Conservation (phyloP, 495 filamentous ascomycete genomes). For the Penicillium robsamsonii region DNA sequence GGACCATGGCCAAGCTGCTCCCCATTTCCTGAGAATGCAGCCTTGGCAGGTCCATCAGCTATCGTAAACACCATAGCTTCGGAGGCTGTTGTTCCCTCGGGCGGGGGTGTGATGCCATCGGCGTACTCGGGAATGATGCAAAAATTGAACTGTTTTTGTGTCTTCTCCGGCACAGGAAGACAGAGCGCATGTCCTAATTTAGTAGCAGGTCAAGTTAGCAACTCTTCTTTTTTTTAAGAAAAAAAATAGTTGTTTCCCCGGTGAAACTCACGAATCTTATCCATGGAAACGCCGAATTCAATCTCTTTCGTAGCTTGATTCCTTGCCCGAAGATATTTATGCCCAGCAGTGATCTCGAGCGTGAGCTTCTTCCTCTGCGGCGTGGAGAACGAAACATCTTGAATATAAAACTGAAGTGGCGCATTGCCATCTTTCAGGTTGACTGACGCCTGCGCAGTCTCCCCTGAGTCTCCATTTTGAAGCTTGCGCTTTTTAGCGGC, state of each 20-base stretch:
- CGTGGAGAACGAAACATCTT: constrained; percentile 71
- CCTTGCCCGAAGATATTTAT: constrained; percentile 63
- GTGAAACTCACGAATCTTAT: constrained; percentile 65
- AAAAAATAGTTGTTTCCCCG: background rate
- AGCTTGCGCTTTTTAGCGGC: constrained; percentile 57
- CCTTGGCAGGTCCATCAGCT: constrained; percentile 66
- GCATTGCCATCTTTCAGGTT: constrained; percentile 40
- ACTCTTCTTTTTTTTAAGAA: constrained; percentile 3
- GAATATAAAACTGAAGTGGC: constrained; percentile 52
- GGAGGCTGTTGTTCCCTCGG: constrained; percentile 33
- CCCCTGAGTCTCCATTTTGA: constrained; percentile 45
- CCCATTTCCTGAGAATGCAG: constrained; percentile 39
- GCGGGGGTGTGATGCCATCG: constrained; percentile 52
- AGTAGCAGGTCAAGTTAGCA: constrained; percentile 2
- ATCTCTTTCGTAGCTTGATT: constrained; percentile 61
- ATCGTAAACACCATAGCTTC: constrained; percentile 88
- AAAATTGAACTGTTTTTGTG: constrained; percentile 85
- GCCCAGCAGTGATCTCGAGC: constrained; percentile 62
- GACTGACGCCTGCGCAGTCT: constrained; percentile 41
- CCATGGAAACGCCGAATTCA: constrained; percentile 67
- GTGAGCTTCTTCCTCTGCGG: constrained; percentile 92
- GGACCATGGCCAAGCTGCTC: constrained; percentile 44
- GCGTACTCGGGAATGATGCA: constrained; percentile 69
- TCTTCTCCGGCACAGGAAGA: constrained; percentile 89
- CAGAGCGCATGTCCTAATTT: constrained; percentile 67